These are phyloP conservation scores for Phialophora verrucosa DNA, from an alignment of 2,329 filamentous ascomycete genomes.

Conservation along the genomic window DNA sequence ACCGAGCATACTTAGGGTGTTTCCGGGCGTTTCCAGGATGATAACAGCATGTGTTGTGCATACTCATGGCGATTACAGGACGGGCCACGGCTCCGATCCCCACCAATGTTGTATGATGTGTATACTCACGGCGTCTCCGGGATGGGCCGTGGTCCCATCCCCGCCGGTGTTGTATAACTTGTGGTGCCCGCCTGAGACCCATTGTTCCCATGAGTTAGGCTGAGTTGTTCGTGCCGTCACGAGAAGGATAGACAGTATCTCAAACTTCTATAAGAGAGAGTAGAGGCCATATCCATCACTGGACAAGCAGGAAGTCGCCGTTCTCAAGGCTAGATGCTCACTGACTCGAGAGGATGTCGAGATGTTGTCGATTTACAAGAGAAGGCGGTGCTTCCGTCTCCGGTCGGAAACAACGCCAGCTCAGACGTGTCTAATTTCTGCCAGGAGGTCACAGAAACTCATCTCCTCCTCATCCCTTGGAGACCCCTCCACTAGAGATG, in stretches of 20 bases:
- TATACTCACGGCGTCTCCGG: not conserved
- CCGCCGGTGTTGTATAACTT: not conserved
- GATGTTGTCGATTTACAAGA: not conserved
- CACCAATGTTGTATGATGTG: not conserved
- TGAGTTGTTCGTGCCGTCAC: not conserved
- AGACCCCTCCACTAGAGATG: not conserved
- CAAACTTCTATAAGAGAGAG: constrained; percentile 1
- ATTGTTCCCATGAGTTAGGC: not conserved
- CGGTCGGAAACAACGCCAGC: not conserved
- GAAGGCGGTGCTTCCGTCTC: not conserved
- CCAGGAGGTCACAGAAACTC: not conserved
- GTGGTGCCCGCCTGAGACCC: not conserved
- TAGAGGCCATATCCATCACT: constrained; percentile 3
- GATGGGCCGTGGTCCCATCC: not conserved
- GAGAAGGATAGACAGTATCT: constrained; percentile 1
- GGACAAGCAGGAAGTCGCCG: not conserved
- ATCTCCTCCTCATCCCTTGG: not conserved
- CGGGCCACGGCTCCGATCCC: not conserved
- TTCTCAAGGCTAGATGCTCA: not conserved
- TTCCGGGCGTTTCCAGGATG: not conserved
- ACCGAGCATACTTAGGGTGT: not conserved
- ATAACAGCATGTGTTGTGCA: not conserved
- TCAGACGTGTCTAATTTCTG: not conserved
- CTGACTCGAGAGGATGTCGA: not conserved
- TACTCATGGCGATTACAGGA: constrained; percentile 4